Percentiles rank a stretch among this genome's conserved stretches.
Conservation (phyloP, 1,139 yeast genomes). For the Lodderomyces pseudojiufengensis region DNA sequence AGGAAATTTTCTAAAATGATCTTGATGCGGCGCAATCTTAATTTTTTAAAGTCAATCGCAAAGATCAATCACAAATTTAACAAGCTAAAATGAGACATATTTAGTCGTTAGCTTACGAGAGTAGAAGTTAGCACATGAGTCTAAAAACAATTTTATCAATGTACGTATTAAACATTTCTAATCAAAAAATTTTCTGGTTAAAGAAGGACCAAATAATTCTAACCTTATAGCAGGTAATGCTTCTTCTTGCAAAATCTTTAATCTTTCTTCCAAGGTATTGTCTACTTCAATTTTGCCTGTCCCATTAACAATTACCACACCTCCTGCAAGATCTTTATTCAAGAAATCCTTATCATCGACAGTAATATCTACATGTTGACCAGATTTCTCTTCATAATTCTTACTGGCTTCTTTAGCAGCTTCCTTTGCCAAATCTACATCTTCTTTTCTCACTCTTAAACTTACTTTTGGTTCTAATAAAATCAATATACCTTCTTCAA, state of each 20-base stretch:
- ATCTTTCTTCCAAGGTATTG: conserved; percentile 93
- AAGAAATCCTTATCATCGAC: conserved; percentile 57
- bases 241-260: conserved; percentile 73
- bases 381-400: conserved; percentile 57
- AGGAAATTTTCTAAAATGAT: too few relatives aligned
- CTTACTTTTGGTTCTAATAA: conserved; percentile 67
- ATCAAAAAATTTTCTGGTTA: conserved; percentile 86
- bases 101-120: too few relatives aligned
- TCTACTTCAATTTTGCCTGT: conserved; percentile 83
- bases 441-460: conserved; percentile 68
- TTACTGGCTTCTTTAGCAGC: conserved; percentile 61
- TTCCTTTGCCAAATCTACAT: conserved; percentile 59
- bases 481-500: conserved; percentile 77
- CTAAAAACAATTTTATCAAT: too few relatives aligned
- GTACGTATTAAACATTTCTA: conserved; percentile 24
- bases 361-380: conserved; percentile 45
- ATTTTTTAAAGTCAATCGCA: too few relatives aligned
- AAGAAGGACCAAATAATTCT: conserved; percentile 85
- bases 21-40: too few relatives aligned
- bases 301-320: conserved; percentile 68
- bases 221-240: conserved; percentile 91
- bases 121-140: too few relatives aligned
- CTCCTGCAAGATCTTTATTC: conserved; percentile 73
- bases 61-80: too few relatives aligned
- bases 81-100: too few relatives aligned